Evolutionary conservation across 495 filamentous ascomycete genomes (phyloP), one percentile per base, ranked within the genome.

Genomic region (Apiosordaria backusii): DNA sequence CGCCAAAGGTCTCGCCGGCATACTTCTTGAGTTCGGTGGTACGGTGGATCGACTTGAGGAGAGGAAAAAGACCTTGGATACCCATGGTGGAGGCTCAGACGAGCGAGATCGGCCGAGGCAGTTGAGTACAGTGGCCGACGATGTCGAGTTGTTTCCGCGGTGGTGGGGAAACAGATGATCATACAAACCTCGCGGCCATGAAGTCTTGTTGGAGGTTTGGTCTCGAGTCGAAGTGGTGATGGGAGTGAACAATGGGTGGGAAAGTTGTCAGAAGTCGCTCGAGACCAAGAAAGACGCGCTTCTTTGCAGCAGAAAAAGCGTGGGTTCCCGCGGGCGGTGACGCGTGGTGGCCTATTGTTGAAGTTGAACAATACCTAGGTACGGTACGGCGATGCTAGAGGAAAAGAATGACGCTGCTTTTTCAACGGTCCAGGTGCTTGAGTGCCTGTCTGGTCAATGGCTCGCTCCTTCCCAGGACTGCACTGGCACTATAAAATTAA

Each of bases 21-120:
- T 91, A 98, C 71, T 93, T 91, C 74, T 90, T 96, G 61, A 99
- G 80, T 65, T 93, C 88, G 63, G 86, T 89, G 70, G 89, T 90
- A 71, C 91, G 92, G 58, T 98, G 95, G 58, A 99, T 97, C 54
- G 94, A 97, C 75, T 97, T 97, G 55, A 99, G 89, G 55, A 97
- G 83, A 58, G 92, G 91, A 45, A 98, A 86, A 35, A 99, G 86
- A 22, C 4, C 27, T 26, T 19, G 35, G 45, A 10, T 22, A 57
- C 4, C 18, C 23, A 61, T 45, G 61, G 26, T 27, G 40, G 55
- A 27, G 40, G 50, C 9, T n/a, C n/a, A n/a, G n/a, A n/a, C n/a
- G n/a, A n/a, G n/a, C n/a, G n/a, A 45, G 35, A 45, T 45, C 35
- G 35, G 35, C 35, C 35, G 35, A 45, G 35, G 35, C 35, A 1